phyloP scores from a whole-genome alignment of 2,329 filamentous ascomycete species.

The Apiospora hydei region DNA sequence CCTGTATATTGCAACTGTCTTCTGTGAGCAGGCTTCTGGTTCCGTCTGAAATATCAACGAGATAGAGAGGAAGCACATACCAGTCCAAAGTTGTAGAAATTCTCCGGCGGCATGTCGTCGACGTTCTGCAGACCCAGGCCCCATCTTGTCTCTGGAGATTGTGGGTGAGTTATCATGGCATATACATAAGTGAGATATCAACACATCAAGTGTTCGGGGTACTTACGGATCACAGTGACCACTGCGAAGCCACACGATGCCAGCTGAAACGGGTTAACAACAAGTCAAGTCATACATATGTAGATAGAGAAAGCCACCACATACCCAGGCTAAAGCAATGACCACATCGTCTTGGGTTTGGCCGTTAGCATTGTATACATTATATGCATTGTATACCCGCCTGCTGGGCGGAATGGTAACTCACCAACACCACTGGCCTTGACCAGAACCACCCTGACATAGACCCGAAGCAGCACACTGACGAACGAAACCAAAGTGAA shows the following conservation, averaged over 20 bases:
- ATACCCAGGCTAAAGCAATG: slow-evolving; percentile 42
- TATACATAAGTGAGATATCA: not conserved
- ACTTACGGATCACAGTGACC: slow-evolving; percentile 47
- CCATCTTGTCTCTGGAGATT: slow-evolving; percentile 51
- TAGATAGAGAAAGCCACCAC: not conserved
- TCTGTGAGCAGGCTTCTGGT: not conserved
- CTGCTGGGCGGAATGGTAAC: slow-evolving; percentile 21
- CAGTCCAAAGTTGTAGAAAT: slow-evolving; percentile 48
- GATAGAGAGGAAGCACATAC: slow-evolving; percentile 32
- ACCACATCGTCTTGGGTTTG: slow-evolving; percentile 40
- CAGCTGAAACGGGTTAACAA: slow-evolving; percentile 24
- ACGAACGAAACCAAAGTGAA: slow-evolving; percentile 43
- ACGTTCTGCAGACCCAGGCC: slow-evolving; percentile 47
- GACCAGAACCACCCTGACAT: slow-evolving; percentile 44
- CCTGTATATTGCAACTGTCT: slow-evolving; percentile 46
- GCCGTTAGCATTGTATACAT: slow-evolving; percentile 22
- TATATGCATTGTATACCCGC: too few species aligned
- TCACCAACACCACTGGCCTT: slow-evolving; percentile 46
- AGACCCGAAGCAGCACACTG: slow-evolving; percentile 42
- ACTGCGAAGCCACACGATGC: slow-evolving; percentile 45
- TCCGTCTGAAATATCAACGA: not conserved
- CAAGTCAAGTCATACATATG: not conserved
- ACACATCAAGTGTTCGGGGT: not conserved
- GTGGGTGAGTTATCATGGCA: not conserved
- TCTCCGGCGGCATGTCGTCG: slow-evolving; percentile 46